A percentile compares a stretch with the other conserved stretches of the same genome.
phyloP scores from a whole-genome alignment of 495 filamentous ascomycete genomes.

The Hapsidospora chrysogenum region DNA sequence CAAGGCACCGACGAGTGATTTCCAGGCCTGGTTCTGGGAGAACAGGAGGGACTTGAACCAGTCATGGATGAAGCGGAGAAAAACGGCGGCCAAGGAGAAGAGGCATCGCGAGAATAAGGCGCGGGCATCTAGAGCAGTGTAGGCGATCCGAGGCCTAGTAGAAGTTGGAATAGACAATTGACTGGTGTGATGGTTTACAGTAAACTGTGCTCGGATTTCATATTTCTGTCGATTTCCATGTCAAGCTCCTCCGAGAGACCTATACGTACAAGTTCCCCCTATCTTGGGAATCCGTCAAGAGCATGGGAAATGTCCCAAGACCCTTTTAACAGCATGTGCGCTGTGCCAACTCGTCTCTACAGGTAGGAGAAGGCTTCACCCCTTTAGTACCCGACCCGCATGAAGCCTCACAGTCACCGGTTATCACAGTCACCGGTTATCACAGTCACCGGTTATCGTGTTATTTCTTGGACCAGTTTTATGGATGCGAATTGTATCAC shows the following conservation, averaged over 20 bases:
- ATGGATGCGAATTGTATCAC: background rate
- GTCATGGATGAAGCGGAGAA: constrained; percentile 74
- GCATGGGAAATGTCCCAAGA: background rate
- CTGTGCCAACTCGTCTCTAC: too few relatives aligned
- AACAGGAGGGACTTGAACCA: constrained; percentile 77
- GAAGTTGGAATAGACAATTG: background rate
- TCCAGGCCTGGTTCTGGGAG: constrained; percentile 86
- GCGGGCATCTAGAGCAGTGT: constrained; percentile 18
- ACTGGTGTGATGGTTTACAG: background rate
- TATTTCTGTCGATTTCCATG: too few relatives aligned
- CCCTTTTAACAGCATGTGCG: background rate
- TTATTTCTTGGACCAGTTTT: background rate
- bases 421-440: too few relatives aligned
- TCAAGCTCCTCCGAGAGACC: background rate
- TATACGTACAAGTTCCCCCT: background rate
- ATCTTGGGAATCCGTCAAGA: background rate
- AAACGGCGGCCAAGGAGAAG: constrained; percentile 70
- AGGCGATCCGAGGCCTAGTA: background rate
- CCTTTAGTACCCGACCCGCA: too few relatives aligned
- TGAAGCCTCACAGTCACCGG: too few relatives aligned
- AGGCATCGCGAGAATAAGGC: constrained; percentile 69
- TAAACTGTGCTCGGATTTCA: too few relatives aligned
- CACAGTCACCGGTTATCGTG: too few relatives aligned
- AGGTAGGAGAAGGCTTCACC: too few relatives aligned
- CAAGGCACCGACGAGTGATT: constrained; percentile 35